Percentiles rank a stretch among this genome's conserved stretches.
These are phyloP conservation scores for Cucurbita pepo DNA, from an alignment of 306 rosid species.

Conservation along the genomic window DNA sequence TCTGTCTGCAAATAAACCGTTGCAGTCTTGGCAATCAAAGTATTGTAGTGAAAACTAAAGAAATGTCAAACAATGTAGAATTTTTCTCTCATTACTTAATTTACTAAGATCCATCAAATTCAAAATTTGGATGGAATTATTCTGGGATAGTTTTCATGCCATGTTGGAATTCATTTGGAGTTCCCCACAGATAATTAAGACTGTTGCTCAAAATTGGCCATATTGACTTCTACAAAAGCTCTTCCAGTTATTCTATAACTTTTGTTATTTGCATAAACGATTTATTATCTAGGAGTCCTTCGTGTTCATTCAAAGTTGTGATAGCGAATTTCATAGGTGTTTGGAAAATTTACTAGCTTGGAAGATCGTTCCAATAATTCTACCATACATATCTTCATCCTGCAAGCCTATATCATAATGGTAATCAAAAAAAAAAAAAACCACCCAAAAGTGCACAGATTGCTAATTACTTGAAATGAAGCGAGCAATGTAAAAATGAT, in stretches of 20 bases:
- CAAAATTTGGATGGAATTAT: not conserved
- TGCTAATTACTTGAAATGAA: slow-evolving; percentile 62
- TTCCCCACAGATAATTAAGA: not conserved
- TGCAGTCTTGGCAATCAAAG: not conserved
- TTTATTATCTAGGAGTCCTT: not conserved
- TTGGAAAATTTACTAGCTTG: not conserved
- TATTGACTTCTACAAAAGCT: not conserved
- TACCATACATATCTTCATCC: not conserved
- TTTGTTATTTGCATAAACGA: not conserved
- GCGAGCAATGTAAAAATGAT: slow-evolving; percentile 69
- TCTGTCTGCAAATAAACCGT: slow-evolving; percentile 37
- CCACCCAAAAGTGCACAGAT: not conserved
- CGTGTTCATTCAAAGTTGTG: not conserved
- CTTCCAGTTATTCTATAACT: too few species aligned
- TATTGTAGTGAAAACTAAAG: not conserved
- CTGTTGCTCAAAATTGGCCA: not conserved
- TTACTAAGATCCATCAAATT: not conserved
- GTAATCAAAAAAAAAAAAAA: not conserved
- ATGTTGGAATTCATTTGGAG: not conserved
- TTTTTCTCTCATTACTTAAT: not conserved
- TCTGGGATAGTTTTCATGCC: too few species aligned
- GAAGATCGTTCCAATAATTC: not conserved
- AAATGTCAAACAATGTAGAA: not conserved
- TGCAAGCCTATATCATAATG: not conserved
- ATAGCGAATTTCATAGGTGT: not conserved